Percentiles rank a stretch among this genome's conserved stretches.
These are phyloP conservation scores for Gynandropsis gynandra DNA, from an alignment of 345 rosid genomes.

Conservation along the genomic window DNA sequence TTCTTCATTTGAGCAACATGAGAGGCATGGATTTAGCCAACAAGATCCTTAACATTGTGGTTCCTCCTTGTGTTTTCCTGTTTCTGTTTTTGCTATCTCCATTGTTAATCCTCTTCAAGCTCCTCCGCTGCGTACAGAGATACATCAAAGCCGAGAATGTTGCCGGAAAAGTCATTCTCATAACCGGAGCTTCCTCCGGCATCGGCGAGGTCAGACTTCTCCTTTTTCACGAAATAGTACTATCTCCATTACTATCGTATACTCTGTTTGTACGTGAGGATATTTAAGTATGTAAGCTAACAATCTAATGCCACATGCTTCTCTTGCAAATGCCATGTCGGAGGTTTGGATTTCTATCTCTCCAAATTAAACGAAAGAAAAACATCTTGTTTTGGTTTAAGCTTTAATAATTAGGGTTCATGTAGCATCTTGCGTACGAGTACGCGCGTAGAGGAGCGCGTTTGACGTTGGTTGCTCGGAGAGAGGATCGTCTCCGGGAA, in stretches of 20 bases:
- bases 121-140: slow-evolving; percentile 3
- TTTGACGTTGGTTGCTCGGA: slow-evolving; percentile 27
- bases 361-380: no score
- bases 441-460: slow-evolving; percentile 27
- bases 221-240: no score
- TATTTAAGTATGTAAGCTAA: no score
- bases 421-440: slow-evolving; percentile 20
- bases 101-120: slow-evolving; percentile 16
- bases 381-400: no score
- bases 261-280: no score
- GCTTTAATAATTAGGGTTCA: no score
- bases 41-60: slow-evolving; percentile 18
- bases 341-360: no score
- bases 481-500: slow-evolving; percentile 22
- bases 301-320: no score
- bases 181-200: slow-evolving; percentile 47
- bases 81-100: slow-evolving; percentile 14
- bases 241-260: no score
- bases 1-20: neutral
- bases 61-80: slow-evolving; percentile 21
- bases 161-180: slow-evolving; percentile 36
- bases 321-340: no score
- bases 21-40: slow-evolving; percentile 15
- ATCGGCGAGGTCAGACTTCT: slow-evolving; percentile 37
- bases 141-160: slow-evolving; percentile 23